phyloP scores from a whole-genome alignment of 192 early-diverging fungal species.

The Haplosporangium gracile region DNA sequence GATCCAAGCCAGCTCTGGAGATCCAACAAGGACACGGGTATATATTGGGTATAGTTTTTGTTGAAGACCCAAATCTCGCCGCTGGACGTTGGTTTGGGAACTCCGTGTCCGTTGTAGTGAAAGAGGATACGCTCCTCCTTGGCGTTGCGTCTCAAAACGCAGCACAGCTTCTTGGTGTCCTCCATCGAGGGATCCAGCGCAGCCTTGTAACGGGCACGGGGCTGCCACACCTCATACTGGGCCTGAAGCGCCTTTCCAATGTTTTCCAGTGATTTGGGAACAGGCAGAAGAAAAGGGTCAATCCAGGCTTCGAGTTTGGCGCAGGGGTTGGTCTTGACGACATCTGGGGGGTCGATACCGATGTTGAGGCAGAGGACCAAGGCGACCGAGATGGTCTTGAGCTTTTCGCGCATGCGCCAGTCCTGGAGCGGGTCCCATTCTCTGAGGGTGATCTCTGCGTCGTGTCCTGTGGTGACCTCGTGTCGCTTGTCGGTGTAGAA shows the following conservation, averaged over 20 bases:
- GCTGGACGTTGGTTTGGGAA: conserved; percentile 92
- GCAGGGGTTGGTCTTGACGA: conserved; percentile 87
- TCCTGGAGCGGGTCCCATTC: conserved; percentile 60
- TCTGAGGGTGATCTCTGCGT: conserved; percentile 43
- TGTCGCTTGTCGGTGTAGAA: conserved; percentile 72
- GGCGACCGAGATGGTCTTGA: conserved; percentile 89
- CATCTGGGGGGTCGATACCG: conserved; percentile 95
- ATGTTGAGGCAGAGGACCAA: conserved; percentile 95
- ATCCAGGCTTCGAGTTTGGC: conserved; percentile 97
- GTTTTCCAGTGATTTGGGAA: conserved; percentile 84
- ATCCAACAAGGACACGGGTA: conserved; percentile 92
- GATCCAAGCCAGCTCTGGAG: conserved; percentile 96
- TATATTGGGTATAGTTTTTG: conserved; percentile 98
- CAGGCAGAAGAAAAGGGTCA: conserved; percentile 85
- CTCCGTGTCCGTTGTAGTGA: conserved; percentile 99
- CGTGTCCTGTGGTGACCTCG: conserved; percentile 56
- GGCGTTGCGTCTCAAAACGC: conserved; percentile 82
- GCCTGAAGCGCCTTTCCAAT: conserved; percentile 93
- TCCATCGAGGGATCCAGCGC: conserved; percentile 94
- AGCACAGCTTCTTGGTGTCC: conserved; percentile 92
- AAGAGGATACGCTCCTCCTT: conserved; percentile 97
- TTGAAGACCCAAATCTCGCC: conserved; percentile 99
- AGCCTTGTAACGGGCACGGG: conserved; percentile 83
- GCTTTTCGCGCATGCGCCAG: conserved; percentile 69
- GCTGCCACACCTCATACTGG: conserved; percentile 94